Conservation (phyloP, 176 grass and related monocot species). For the Areca catechu region DNA sequence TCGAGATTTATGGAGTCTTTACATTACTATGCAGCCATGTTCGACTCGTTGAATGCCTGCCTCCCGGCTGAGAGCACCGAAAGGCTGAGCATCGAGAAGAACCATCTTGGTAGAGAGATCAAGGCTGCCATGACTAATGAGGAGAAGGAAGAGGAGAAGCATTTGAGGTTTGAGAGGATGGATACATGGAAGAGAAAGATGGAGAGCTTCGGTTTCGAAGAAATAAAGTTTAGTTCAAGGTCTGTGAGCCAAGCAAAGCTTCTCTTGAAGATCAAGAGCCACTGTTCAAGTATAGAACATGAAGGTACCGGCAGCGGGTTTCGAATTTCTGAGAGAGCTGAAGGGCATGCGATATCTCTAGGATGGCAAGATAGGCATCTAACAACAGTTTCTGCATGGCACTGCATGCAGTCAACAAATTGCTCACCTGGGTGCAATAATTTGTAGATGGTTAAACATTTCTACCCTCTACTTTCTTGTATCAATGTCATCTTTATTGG, state of each 20-base stretch:
- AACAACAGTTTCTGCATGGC: constrained; percentile 41
- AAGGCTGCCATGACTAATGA: constrained; percentile 13
- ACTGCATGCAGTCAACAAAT: constrained; percentile 2
- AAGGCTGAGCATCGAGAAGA: constrained; percentile 66
- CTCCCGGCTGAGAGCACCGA: constrained; percentile 56
- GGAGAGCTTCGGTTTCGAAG: constrained; percentile 44
- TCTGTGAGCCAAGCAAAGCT: constrained; percentile 89
- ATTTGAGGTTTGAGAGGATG: background rate
- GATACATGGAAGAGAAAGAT: constrained; percentile 38
- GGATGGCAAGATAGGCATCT: constrained; percentile 49
- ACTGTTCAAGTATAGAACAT: constrained; percentile 18
- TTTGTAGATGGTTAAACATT: too few relatives aligned
- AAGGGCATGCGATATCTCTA: constrained; percentile 36
- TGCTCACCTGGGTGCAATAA: background rate
- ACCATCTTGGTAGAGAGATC: constrained; percentile 71
- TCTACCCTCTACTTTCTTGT: background rate
- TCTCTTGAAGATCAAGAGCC: constrained; percentile 72
- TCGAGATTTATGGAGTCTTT: constrained; percentile 42
- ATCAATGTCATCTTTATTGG: too few relatives aligned
- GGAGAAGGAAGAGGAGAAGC: background rate
- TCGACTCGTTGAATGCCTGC: constrained; percentile 65
- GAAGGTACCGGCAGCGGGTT: constrained; percentile 37
- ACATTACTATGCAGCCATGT: constrained; percentile 57
- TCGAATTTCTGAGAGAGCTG: constrained; percentile 31
- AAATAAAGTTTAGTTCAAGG: constrained; percentile 42